Percentiles rank a stretch among this genome's conserved stretches.
Evolutionary conservation across 23 red algal species (phyloP).

Genomic region (Pyropia yezoensis): DNA sequence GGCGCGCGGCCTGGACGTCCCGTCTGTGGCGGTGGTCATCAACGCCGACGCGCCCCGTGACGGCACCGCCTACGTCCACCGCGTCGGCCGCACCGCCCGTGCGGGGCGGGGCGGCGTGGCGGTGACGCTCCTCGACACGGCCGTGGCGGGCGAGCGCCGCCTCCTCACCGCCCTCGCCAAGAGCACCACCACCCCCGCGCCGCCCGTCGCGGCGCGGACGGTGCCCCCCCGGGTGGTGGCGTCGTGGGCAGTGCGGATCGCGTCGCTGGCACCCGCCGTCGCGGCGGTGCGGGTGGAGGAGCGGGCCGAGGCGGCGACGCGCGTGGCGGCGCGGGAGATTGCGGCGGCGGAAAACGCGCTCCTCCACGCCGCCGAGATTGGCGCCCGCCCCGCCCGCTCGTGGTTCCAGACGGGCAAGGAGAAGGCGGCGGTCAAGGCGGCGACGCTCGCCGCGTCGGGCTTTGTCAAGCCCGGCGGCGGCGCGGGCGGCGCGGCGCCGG

Average conservation of each 20-base stretch:
- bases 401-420: slow-evolving; percentile 80
- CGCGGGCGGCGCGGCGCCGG: background rate
- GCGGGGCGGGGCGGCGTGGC: slow-evolving; percentile 68
- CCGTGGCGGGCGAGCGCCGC: slow-evolving; percentile 41
- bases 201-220: slow-evolving; percentile 35
- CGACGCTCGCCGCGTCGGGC: slow-evolving; percentile 16
- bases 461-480: slow-evolving; percentile 4
- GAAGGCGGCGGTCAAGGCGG: slow-evolving; percentile 33
- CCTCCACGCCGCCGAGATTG: slow-evolving; percentile 68
- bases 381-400: slow-evolving; percentile 58
- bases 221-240: slow-evolving; percentile 41
- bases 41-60: slow-evolving; percentile 82
- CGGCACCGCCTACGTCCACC: slow-evolving; percentile 82
- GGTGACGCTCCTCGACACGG: slow-evolving; percentile 55
- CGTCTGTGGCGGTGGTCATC: slow-evolving; percentile 76
- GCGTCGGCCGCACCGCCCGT: slow-evolving; percentile 87
- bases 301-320: slow-evolving; percentile 39
- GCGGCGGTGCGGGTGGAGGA: slow-evolving; percentile 49
- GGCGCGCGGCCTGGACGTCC: slow-evolving; percentile 85
- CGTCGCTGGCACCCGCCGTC: slow-evolving; percentile 13
- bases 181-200: slow-evolving; percentile 18
- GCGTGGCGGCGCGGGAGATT: slow-evolving; percentile 70
- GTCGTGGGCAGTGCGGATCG: slow-evolving; percentile 47
- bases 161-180: slow-evolving; percentile 68
- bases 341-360: slow-evolving; percentile 74